A percentile compares a stretch with the other conserved stretches of the same genome.
Conservation (phyloP, 306 rosid genomes). For the Hippophae rhamnoides region DNA sequence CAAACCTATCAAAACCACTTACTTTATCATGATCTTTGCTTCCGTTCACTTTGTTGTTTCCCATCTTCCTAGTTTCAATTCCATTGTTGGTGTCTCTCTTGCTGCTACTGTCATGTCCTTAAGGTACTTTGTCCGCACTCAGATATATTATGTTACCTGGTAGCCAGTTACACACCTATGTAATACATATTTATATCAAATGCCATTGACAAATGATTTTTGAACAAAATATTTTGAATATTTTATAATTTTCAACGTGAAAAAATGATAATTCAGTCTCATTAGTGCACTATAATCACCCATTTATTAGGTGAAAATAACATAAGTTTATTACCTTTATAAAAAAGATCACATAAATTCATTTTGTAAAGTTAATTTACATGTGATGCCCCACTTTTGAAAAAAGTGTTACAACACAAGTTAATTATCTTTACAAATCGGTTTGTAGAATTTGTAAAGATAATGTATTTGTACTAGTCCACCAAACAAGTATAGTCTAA, state of each 20-base stretch:
- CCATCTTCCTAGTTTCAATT: conserved; percentile 37
- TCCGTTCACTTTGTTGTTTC: conserved; percentile 30
- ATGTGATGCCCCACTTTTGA: conserved; percentile 30
- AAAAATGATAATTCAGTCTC: too few species aligned
- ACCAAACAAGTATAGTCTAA: too few species aligned
- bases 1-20: conserved; percentile 29
- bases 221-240: background rate
- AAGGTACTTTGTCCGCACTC: conserved; percentile 4
- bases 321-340: too few species aligned
- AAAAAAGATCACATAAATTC: too few species aligned
- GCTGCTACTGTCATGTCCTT: conserved; percentile 37
- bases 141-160: background rate
- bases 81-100: conserved; percentile 29
- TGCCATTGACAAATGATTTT: too few species aligned
- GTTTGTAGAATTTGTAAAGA: too few species aligned
- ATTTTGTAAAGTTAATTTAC: too few species aligned
- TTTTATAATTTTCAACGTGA: background rate
- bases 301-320: too few species aligned
- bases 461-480: too few species aligned
- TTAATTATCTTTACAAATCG: conserved; percentile 4
- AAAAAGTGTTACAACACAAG: conserved; percentile 18
- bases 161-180: background rate
- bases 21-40: conserved; percentile 33
- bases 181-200: background rate
- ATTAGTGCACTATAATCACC: too few species aligned